Evolutionary conservation across 371 early-diverging fungal species (phyloP), one percentile per base, ranked within the genome.

Genomic region (Paraphysoderma sedebokerense): DNA sequence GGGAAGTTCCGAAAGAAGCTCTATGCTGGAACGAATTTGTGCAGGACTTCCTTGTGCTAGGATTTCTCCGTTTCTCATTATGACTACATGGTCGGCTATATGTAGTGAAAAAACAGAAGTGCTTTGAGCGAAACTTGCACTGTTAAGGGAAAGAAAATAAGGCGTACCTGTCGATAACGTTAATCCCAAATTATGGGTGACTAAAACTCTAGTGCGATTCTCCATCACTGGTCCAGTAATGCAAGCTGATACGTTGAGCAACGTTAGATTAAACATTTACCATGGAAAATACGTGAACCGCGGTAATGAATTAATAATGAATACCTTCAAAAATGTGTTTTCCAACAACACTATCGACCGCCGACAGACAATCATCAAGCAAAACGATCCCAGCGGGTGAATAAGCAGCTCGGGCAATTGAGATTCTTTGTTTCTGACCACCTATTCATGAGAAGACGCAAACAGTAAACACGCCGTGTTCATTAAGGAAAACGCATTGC

Each of bases 341-440:
- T 19, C 19, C 42, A 9, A 22, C 8, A 9, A 22, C 19, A 0
- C 17, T 22, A 4, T 42, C 42, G 8, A 42, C 30, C 8, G 42
- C 42, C 9, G 13, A 12, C 11, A 42, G 28, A 2, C n/a, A 7
- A 8, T 42, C 42, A 32, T 42, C 42, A 17, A 42, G 28, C 1
- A 22, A 24, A 5, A 42, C 28, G 5, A 9, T 17, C 19, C 28
- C 5, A 8, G 8, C 5, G 3, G 24, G n/a, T 31, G 80, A 69
- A 56, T 89, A 92, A 20, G 84, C 76, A 19, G 85, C 86, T 28
- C 87, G 70, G 1, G 87, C 87, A 42, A 77, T 54, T 9, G 77
- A 74, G 15, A 82, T 66, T 54, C 85, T 74, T 7, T 75, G 75
- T 61, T 79, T 81, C 57, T n/a, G n/a, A n/a, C n/a, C n/a, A n/a